Evolutionary conservation across 805 yeast species (phyloP).

Genomic region (Cyberlindnera samutprakarnensis): DNA sequence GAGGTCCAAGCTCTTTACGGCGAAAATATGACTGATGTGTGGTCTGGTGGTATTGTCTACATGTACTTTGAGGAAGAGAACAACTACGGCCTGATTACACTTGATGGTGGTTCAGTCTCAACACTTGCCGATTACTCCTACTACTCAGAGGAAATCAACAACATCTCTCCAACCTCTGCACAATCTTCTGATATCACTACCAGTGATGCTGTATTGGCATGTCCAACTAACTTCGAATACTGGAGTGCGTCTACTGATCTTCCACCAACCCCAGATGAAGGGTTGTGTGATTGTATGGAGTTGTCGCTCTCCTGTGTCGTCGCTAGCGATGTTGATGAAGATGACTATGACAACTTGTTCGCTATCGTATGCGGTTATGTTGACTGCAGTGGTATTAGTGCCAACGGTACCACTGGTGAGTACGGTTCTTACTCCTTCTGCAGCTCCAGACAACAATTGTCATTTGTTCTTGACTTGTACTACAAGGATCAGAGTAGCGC

Average conservation of each 20-base stretch:
- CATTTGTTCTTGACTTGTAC: conserved; percentile 59
- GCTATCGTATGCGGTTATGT: conserved; percentile 47
- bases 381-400: conserved; percentile 53
- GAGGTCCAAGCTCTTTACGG: conserved; percentile 64
- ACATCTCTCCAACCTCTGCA: conserved; percentile 46
- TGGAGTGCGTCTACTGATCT: conserved; percentile 64
- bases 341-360: conserved; percentile 56
- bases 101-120: conserved; percentile 35
- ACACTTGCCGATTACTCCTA: conserved; percentile 59
- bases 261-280: conserved; percentile 74
- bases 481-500: conserved; percentile 38
- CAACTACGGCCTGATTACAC: conserved; percentile 64
- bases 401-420: conserved; percentile 55
- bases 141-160: conserved; percentile 51
- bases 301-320: conserved; percentile 55
- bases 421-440: conserved; percentile 77
- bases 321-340: conserved; percentile 39
- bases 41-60: conserved; percentile 90
- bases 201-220: conserved; percentile 39
- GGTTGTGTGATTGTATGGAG: conserved; percentile 57
- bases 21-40: conserved; percentile 66
- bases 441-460: conserved; percentile 53
- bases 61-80: conserved; percentile 76
- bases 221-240: conserved; percentile 49
- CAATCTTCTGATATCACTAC: conserved; percentile 32